Conservation (phyloP, 2,329 filamentous ascomycete species). For the Pseudogymnoascus sp. region DNA sequence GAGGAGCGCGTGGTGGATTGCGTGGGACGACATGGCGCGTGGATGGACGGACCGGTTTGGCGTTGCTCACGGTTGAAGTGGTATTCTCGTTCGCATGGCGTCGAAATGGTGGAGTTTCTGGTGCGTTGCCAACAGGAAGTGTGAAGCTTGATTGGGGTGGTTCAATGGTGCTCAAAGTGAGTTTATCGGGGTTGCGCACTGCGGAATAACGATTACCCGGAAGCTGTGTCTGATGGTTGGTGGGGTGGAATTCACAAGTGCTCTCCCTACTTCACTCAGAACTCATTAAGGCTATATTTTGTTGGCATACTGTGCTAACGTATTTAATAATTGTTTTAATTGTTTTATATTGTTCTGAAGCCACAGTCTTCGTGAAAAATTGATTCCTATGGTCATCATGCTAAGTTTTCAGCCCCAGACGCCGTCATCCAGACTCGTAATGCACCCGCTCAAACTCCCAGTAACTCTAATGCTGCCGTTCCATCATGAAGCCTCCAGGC, state of each 20-base stretch:
- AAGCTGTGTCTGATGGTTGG: not conserved
- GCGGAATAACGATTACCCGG: not conserved
- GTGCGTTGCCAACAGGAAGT: not conserved
- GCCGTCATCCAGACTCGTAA: not conserved
- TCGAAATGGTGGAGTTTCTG: not conserved
- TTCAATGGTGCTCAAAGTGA: not conserved
- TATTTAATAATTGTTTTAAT: not conserved
- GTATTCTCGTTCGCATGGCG: not conserved
- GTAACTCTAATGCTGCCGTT: not conserved
- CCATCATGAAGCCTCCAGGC: conserved; percentile 3
- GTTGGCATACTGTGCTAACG: not conserved
- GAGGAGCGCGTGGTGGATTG: conserved; percentile 65
- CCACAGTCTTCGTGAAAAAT: not conserved
- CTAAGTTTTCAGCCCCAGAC: not conserved
- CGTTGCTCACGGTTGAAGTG: not conserved
- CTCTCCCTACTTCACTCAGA: not conserved
- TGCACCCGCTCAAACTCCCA: conserved; percentile 2
- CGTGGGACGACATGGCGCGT: not conserved
- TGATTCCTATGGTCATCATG: not conserved
- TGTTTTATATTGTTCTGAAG: not conserved
- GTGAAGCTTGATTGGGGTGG: not conserved
- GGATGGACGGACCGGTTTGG: not conserved
- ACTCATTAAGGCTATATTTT: not conserved
- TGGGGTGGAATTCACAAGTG: not conserved
- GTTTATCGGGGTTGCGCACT: not conserved